These are phyloP conservation scores for Endoconidiophora laricicola DNA, from an alignment of 2,329 filamentous ascomycete genomes.

Conservation along the genomic window DNA sequence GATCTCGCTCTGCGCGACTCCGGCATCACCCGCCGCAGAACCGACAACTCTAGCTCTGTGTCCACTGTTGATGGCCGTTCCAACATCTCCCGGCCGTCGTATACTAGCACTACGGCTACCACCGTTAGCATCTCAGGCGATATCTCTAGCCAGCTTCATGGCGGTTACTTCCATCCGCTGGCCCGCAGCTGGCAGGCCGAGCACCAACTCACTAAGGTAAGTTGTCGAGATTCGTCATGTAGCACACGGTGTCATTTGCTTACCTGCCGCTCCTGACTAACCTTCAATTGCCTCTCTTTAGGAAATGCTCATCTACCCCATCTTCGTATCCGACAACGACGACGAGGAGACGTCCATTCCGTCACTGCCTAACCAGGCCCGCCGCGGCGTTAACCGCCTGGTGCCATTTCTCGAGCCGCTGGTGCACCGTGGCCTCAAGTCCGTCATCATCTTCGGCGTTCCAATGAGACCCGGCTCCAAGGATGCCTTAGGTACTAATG, in stretches of 20 bases:
- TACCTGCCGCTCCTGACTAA: neutral
- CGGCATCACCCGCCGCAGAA: slow-evolving; percentile 27
- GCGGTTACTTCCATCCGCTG: slow-evolving; percentile 66
- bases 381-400: slow-evolving; percentile 73
- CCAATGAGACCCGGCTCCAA: slow-evolving; percentile 67
- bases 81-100: slow-evolving; percentile 43
- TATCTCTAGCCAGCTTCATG: slow-evolving; percentile 69
- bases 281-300: slow-evolving; percentile 21
- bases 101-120: slow-evolving; percentile 48
- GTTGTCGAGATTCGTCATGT: slow-evolving; percentile 14
- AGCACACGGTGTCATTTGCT: neutral
- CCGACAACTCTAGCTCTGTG: slow-evolving; percentile 28
- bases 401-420: slow-evolving; percentile 74
- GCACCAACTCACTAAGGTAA: slow-evolving; percentile 68
- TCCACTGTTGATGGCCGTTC: slow-evolving; percentile 46
- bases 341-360: slow-evolving; percentile 84
- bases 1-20: slow-evolving; percentile 44
- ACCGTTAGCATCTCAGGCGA: slow-evolving; percentile 56
- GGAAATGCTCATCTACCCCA: slow-evolving; percentile 97
- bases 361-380: slow-evolving; percentile 78
- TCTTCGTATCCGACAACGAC: slow-evolving; percentile 88
- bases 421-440: slow-evolving; percentile 74
- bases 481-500: slow-evolving; percentile 78
- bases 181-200: slow-evolving; percentile 71
- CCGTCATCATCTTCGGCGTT: slow-evolving; percentile 91